Evolutionary conservation across 768 basidiomycete genomes (phyloP), one percentile per base, ranked within the genome.

Genomic region (Tulasnella sp.): DNA sequence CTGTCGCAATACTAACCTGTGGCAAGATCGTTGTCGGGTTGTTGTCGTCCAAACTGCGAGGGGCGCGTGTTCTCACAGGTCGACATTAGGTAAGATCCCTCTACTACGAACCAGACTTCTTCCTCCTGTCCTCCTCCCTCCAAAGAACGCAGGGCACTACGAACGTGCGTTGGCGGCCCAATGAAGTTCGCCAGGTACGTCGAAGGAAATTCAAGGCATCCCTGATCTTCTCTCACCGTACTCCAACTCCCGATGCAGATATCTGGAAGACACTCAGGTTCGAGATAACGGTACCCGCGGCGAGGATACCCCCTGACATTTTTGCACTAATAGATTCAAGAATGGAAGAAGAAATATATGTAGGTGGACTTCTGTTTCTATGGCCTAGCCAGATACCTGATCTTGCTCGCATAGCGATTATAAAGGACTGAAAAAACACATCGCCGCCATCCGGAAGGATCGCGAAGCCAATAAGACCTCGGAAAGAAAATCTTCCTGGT

Each of bases 281-380:
- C 81, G 67, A 67, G 25, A 64, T 64, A 64, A 64, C 58, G 11
- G 31, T 14, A 64, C 12, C 58, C 31, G 29, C 58, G 5, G 7
- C 12, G 29, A 5, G 14, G 29, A 64, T 34, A 14, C 58, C 12
- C 8, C 22, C 31, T 25, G 15, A 25, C 58, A 11, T 1, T 25
- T 25, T 64, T 15, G 25, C 2, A 36, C 36, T 31, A 3, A 8
- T 68, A 93, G 92, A 89, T 87, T 38, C 89, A 91, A 1, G 92
- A 93, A 82, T 93, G 90, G 90, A 89, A 89, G 79, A 87, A 85
- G 79, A 89, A 88, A 1, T 90, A 91, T 80, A 90, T 91, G 90
- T 88, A 76, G 45, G 85, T 81, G n/a, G 31, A 52, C 25, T 29
- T 34, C 38, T 15, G 34, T 12, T n/a, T 45, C 45, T 12, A 37